phyloP scores from a whole-genome alignment of 257 asterid genomes.

The Misopates orontium region DNA sequence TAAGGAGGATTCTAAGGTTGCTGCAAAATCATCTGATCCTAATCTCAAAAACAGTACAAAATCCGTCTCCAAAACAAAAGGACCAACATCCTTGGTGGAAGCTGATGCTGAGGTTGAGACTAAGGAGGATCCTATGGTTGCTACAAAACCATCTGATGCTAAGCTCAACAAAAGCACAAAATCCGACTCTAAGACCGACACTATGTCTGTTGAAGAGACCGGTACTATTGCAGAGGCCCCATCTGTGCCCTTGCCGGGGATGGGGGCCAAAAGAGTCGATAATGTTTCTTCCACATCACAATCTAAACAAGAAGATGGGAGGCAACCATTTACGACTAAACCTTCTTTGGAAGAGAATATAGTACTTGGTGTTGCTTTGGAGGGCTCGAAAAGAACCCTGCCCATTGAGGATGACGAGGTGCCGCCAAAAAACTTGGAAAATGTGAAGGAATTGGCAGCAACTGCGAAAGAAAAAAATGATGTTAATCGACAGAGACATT shows the following conservation, averaged over 20 bases:
- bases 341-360: conserved; percentile 82
- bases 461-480: conserved; percentile 59
- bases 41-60: conserved; percentile 44
- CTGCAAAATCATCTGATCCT: conserved; percentile 41
- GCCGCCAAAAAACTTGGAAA: conserved; percentile 38
- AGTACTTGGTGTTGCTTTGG: conserved; percentile 95
- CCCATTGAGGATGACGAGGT: conserved; percentile 75
- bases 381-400: conserved; percentile 92
- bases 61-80: conserved; percentile 40
- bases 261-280: conserved; percentile 39
- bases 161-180: conserved; percentile 44
- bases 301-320: conserved; percentile 49
- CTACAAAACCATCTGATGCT: conserved; percentile 41
- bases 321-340: conserved; percentile 44
- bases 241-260: conserved; percentile 33
- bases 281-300: conserved; percentile 37
- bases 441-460: conserved; percentile 59
- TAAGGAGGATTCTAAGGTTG: conserved; percentile 42
- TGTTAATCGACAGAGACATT: conserved; percentile 33
- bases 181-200: conserved; percentile 38
- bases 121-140: conserved; percentile 42
- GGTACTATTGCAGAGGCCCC: conserved; percentile 31
- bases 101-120: conserved; percentile 49
- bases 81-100: no score
- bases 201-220: conserved; percentile 40